phyloP scores from a whole-genome alignment of 1,139 yeast genomes.

The Lodderomyces pseudojiufengensis region DNA sequence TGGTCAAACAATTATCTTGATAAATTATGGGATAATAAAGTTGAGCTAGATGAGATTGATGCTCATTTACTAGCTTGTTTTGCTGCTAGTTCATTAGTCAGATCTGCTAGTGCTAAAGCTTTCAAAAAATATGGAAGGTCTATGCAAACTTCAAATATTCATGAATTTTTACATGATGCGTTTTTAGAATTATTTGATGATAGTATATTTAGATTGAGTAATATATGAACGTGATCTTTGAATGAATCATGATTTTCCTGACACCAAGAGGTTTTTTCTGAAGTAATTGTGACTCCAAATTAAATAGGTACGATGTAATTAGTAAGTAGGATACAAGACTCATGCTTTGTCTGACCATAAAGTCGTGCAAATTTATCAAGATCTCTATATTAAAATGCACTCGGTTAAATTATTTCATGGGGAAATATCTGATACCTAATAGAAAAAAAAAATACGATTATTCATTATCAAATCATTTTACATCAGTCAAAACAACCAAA shows the following conservation, averaged over 20 bases:
- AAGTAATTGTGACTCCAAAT: too few species aligned
- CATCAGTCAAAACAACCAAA: background rate
- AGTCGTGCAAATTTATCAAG: too few species aligned
- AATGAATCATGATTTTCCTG: too few species aligned
- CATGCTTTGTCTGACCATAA: too few species aligned
- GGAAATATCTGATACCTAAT: too few species aligned
- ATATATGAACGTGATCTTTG: too few species aligned
- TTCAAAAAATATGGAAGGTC: conserved; percentile 65
- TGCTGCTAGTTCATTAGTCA: conserved; percentile 68
- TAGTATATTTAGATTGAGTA: conserved; percentile 7
- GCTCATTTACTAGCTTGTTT: conserved; percentile 54
- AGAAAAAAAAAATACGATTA: too few species aligned
- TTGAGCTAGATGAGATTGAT: conserved; percentile 59
- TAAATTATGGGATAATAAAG: conserved; percentile 49
- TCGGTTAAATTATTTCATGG: too few species aligned
- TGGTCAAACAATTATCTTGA: conserved; percentile 54
- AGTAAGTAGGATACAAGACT: too few species aligned
- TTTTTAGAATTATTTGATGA: conserved; percentile 48
- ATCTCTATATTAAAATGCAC: too few species aligned
- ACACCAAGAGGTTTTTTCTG: too few species aligned
- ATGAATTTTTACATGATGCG: conserved; percentile 62
- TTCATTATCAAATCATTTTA: background rate
- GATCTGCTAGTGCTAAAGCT: conserved; percentile 65
- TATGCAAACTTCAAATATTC: conserved; percentile 82
- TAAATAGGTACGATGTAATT: too few species aligned